Percentiles rank a stretch among this genome's conserved stretches.
Conservation (phyloP, 2,329 filamentous ascomycete genomes). For the Passalora sequoiae region DNA sequence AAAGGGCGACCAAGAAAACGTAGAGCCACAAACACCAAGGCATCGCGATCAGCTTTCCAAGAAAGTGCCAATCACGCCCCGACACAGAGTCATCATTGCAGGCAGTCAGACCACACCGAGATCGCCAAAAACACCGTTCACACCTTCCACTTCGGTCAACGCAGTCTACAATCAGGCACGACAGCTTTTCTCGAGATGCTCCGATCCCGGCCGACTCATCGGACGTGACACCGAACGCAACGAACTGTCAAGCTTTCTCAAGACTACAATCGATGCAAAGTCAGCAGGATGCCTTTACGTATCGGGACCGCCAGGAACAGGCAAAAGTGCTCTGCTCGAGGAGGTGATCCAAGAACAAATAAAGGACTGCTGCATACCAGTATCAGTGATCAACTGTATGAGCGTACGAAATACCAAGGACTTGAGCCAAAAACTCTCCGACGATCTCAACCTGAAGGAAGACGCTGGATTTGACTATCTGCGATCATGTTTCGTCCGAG, state of each 20-base stretch:
- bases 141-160: conserved; percentile 58
- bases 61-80: conserved; percentile 68
- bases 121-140: conserved; percentile 69
- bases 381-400: conserved; percentile 91
- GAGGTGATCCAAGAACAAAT: conserved; percentile 64
- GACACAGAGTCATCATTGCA: conserved; percentile 73
- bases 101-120: conserved; percentile 71
- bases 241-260: conserved; percentile 65
- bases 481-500: conserved; percentile 61
- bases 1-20: conserved; percentile 30
- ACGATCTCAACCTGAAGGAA: conserved; percentile 57
- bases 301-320: conserved; percentile 90
- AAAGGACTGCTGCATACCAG: conserved; percentile 52
- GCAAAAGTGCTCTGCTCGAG: conserved; percentile 89
- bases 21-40: conserved; percentile 64
- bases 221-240: conserved; percentile 66
- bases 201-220: conserved; percentile 67
- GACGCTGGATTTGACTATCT: conserved; percentile 64
- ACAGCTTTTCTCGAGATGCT: conserved; percentile 77
- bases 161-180: conserved; percentile 84
- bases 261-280: conserved; percentile 54
- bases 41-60: conserved; percentile 72
- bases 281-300: conserved; percentile 84
- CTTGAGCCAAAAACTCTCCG: conserved; percentile 72
- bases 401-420: conserved; percentile 86